phyloP scores from a whole-genome alignment of 768 basidiomycete genomes.

The Thelephora ganbajun region DNA sequence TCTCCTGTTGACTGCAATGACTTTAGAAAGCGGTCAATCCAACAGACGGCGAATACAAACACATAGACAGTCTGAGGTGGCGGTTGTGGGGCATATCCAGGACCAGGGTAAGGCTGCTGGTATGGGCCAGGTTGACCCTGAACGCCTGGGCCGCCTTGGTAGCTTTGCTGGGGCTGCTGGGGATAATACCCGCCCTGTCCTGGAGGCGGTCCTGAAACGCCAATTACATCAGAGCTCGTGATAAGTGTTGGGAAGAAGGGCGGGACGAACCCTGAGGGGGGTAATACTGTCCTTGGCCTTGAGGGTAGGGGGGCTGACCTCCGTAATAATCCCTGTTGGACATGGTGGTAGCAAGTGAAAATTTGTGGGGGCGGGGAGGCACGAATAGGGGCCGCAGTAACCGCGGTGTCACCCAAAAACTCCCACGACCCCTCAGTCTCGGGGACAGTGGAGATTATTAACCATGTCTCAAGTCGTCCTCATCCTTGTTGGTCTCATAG shows the following conservation, averaged over 20 bases:
- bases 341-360: conserved; percentile 17
- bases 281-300: conserved; percentile 35
- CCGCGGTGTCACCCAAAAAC: too few relatives aligned
- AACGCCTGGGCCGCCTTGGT: conserved; percentile 32
- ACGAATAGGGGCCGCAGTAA: background rate
- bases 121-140: conserved; percentile 16
- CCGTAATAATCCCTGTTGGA: conserved; percentile 67
- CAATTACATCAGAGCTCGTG: conserved; percentile 11
- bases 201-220: conserved; percentile 30
- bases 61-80: conserved; percentile 75
- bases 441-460: too few relatives aligned
- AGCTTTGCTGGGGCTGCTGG: conserved; percentile 60
- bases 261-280: conserved; percentile 32
- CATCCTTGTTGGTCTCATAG: conserved; percentile 63
- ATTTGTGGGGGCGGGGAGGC: conserved; percentile 5
- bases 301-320: conserved; percentile 19
- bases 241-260: background rate
- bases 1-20: conserved; percentile 26
- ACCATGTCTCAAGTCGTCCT: conserved; percentile 32
- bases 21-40: background rate
- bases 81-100: conserved; percentile 40
- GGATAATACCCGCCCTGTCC: conserved; percentile 60
- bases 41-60: conserved; percentile 27
- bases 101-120: conserved; percentile 22
- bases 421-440: too few relatives aligned